These are phyloP conservation scores for Laburnicola sp. DNA, from an alignment of 2,329 filamentous ascomycete genomes.

Conservation along the genomic window DNA sequence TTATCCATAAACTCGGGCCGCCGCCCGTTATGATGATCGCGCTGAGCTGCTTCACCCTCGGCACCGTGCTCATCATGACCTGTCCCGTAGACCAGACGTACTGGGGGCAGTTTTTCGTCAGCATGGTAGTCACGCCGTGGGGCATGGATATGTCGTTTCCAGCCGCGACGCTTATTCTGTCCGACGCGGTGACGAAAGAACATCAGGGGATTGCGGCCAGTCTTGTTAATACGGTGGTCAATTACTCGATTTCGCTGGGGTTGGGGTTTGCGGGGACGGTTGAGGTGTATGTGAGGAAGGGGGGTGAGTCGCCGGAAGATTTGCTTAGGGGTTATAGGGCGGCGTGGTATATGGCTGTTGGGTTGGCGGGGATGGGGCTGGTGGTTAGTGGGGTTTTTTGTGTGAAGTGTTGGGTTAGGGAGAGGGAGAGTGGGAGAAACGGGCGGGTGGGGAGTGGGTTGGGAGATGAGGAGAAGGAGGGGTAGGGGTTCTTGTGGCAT, in stretches of 20 bases:
- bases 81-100: slow-evolving; percentile 47
- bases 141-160: slow-evolving; percentile 51
- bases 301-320: slow-evolving; percentile 29
- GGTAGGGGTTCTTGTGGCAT: too few species aligned
- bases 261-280: slow-evolving; percentile 50
- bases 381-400: too few species aligned
- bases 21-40: slow-evolving; percentile 39
- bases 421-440: too few species aligned
- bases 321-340: slow-evolving; percentile 43
- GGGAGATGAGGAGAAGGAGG: too few species aligned
- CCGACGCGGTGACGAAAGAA: slow-evolving; percentile 41
- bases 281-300: slow-evolving; percentile 44
- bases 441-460: too few species aligned
- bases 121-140: slow-evolving; percentile 37
- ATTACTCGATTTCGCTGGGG: slow-evolving; percentile 49
- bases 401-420: too few species aligned
- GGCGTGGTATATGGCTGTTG: slow-evolving; percentile 46
- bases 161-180: slow-evolving; percentile 46
- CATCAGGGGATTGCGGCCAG: slow-evolving; percentile 49
- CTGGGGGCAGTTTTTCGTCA: slow-evolving; percentile 46
- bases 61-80: slow-evolving; percentile 46
- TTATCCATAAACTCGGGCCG: slow-evolving; percentile 35
- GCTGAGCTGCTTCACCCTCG: slow-evolving; percentile 37
- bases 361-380: slow-evolving; percentile 36
- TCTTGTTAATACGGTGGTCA: slow-evolving; percentile 47